Evolutionary conservation across 1,139 yeast species (phyloP), one percentile per base, ranked within the genome.

Genomic region (Lodderomyces pseudojiufengensis): DNA sequence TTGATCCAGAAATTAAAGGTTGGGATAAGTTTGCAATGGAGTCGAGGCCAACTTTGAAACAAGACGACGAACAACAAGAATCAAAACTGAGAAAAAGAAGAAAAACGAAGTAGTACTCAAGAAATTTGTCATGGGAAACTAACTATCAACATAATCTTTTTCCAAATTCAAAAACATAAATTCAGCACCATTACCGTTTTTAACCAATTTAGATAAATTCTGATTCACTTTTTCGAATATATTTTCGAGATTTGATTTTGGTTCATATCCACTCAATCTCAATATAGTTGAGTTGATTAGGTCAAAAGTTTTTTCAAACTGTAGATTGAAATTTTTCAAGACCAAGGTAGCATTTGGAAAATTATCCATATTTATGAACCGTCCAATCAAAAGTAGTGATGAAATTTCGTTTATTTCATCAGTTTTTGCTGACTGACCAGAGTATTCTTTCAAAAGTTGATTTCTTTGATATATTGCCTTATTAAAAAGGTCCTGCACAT

Each of bases 391-490:
- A n/a, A 65, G 45, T 2, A 62, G 47, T 6, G 61, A 50, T 0
- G 67, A 55, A 4, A 63, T 48, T 29, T 55, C 49, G 12, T 57
- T 52, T 7, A 66, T 47, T 23, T 41, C 39, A 4, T 43, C 45
- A 5, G 42, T 26, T 25, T 49, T 46, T 5, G 35, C 33, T 5
- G 44, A 40, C n/a, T 3, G 37, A 22, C 9, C 39, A 29, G 36
- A 50, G 52, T 18, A 40, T n/a, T 53, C 54, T 5, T 55, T 45
- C 28, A 73, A 67, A 32, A 83, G 56, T 13, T 55, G 47, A 42
- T 70, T 73, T 1, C 85, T 82, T 42, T 61, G 66, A 15, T 51
- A 48, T 12, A 80, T 37, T 4, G 54, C 50, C 29, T 49, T 33
- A 3, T 39, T 30, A 28, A 54, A 47, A 25, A 51, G 26, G 24